Evolutionary conservation across 139 green algal genomes (phyloP).

Genomic region (Microglena sp.): DNA sequence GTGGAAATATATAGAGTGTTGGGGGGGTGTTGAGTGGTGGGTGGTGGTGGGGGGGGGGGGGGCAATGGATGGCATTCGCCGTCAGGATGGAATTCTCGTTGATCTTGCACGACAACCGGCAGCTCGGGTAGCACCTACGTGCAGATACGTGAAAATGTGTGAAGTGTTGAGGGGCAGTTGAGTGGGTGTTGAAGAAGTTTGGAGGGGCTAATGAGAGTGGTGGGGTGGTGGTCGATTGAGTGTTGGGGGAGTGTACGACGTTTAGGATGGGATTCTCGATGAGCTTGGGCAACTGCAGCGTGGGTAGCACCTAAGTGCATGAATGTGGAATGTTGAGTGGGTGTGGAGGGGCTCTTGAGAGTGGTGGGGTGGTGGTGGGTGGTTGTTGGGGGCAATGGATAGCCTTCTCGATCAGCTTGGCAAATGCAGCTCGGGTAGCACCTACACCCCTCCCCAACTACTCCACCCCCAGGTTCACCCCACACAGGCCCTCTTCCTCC

Average conservation of each 20-base stretch:
- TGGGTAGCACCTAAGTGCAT: constrained; percentile 53
- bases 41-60: neutral
- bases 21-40: neutral
- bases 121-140: neutral
- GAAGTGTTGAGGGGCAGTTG: too few species aligned
- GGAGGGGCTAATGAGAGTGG: constrained; percentile 79
- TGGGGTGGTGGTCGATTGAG: too few species aligned
- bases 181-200: too few species aligned
- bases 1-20: neutral
- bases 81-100: constrained; percentile 73
- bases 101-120: neutral
- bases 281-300: constrained; percentile 54
- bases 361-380: constrained; percentile 30
- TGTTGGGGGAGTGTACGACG: too few species aligned
- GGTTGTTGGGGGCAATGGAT: constrained; percentile 76
- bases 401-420: constrained; percentile 41
- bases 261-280: constrained; percentile 73
- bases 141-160: too few species aligned
- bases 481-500: too few species aligned
- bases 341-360: neutral
- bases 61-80: constrained; percentile 90
- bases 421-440: constrained; percentile 69
- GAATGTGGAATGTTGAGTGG: neutral
- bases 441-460: too few species aligned
- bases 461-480: too few species aligned